Percentiles rank a stretch among this genome's conserved stretches.
Evolutionary conservation across 768 basidiomycete genomes (phyloP).

Genomic region (Butyriboletus loyo): DNA sequence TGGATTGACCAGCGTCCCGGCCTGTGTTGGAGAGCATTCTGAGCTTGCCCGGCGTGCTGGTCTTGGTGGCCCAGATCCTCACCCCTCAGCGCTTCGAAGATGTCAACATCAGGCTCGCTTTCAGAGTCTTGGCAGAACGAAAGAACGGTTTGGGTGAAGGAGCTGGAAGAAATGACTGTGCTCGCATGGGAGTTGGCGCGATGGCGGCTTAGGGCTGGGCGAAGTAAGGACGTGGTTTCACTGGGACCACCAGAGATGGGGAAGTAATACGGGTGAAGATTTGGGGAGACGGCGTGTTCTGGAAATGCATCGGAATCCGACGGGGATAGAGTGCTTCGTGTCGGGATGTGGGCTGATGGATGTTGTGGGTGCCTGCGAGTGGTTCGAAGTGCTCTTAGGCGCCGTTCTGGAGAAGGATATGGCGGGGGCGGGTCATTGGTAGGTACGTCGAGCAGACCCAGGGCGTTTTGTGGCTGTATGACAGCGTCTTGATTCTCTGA

Average conservation of each 20-base stretch:
- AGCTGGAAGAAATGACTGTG: constrained; percentile 42
- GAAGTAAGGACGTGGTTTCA: constrained; percentile 51
- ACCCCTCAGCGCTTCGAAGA: constrained; percentile 17
- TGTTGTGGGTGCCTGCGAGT: constrained; percentile 31
- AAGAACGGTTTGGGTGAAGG: constrained; percentile 64
- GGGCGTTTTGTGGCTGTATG: constrained; percentile 2
- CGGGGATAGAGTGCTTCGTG: constrained; percentile 31
- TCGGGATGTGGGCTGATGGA: constrained; percentile 26
- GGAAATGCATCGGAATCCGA: constrained; percentile 36
- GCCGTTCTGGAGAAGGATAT: constrained; percentile 54
- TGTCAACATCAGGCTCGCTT: constrained; percentile 39
- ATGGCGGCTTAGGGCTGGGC: constrained; percentile 35
- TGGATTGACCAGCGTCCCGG: constrained; percentile 5
- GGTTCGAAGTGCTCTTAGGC: constrained; percentile 33
- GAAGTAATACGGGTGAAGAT: constrained; percentile 23
- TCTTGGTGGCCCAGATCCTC: constrained; percentile 26
- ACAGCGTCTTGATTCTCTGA: background rate
- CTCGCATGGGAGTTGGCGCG: constrained; percentile 61
- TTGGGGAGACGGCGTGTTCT: constrained; percentile 25
- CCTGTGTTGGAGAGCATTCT: background rate
- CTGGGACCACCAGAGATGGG: constrained; percentile 29
- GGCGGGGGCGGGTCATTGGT: constrained; percentile 65
- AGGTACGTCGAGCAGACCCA: constrained; percentile 10
- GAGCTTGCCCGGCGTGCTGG: constrained; percentile 1
- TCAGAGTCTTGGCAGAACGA: constrained; percentile 64